Evolutionary conservation across 1,284 basidiomycete genomes (phyloP), one percentile per base, ranked within the genome.

Genomic region (Ustilago crameri): DNA sequence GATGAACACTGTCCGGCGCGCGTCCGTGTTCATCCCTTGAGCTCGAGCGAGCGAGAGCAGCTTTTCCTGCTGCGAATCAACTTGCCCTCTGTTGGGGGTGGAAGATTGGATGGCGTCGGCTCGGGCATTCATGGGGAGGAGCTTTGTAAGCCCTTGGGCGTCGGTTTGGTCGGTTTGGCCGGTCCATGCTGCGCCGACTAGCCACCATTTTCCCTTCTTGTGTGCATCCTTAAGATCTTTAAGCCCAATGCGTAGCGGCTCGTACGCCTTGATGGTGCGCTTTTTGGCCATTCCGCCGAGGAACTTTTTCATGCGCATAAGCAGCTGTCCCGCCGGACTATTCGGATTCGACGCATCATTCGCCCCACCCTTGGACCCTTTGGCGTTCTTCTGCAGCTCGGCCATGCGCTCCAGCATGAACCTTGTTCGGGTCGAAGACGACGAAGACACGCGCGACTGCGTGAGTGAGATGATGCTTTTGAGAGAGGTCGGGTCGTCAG

Each of bases 11-110:
- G 90, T 90, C 55, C 93, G 87, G 34, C 95, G 88, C 30, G 97
- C 91, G 71, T 97, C 95, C 0, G 95, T 98, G 82, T 98, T 98
- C 95, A 99, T 98, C 22, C 96, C 96, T 81, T 98, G 96, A 80
- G 90, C 91, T 68, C 90, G 87, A 0, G 95, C 95, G 14, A 98
- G 87, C 68, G 90, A 90, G 32, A 91, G 76, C 32, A 98, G 85
- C 12, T 86, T 85, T 1, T 54, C 27, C 18, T 68, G 60, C 15
- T 63, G 48, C 88, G 94, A 45, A 8, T 90, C 52, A 89, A 86
- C 48, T 86, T 51, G 23, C 32, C 3, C 23, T 41, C 1, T 8
- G 18, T 9, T 3, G 14, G 37, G 20, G 8, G 57, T 9, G 22
- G 54, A 46, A 3, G 68, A 58, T 23, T 72, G 68, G 37, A 72